Evolutionary conservation across 164 flowering plant species (phyloP), one percentile per base, ranked within the genome.

Genomic region (Aristolochia fimbriata): DNA sequence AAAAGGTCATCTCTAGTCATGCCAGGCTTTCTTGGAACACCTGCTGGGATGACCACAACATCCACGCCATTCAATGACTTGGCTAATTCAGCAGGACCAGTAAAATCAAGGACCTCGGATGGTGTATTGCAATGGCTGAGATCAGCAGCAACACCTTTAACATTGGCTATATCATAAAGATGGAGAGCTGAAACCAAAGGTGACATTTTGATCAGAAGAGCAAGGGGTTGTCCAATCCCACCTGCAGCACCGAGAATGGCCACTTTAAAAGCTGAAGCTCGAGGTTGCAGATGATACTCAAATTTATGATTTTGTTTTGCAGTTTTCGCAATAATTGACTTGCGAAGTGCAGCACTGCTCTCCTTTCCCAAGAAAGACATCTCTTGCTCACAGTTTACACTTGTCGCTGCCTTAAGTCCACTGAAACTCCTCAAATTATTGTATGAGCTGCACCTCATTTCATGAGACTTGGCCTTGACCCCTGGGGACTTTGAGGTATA

Each of bases 11-110:
- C 97, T 71, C 98, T 83, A 52, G 98, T 87, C 98, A 92, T 92
- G 64, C 97, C 98, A 30, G 98, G 98, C 67, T 93, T 93, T 59
- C 98, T 78, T 14, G 96, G 98, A 64, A 93, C 96, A 53, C 98
- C 96, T 31, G 98, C 98, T 14, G 98, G 98, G 66, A 93, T 90
- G n/a, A 93, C 75, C 20, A 90, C 88, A 62, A 90, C 86, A 67
- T 93, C 94, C 97, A 93, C 85, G 62, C 94, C 98, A 3, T 63
- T 63, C 60, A 63, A 47, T 24, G 53, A 54, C 7, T 55, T 55
- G 41, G 60, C 60, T 22, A 63, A 63, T 55, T 63, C 66, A 25
- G 53, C 46, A 24, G 60, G 53, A 10, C 66, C 66, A 22, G 66
- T 63, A 37, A 55, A 63, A 30, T 56, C 66, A 37, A 63, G 46